phyloP scores from a whole-genome alignment of 2,329 filamentous ascomycete species.

The Corynespora cassiicola region DNA sequence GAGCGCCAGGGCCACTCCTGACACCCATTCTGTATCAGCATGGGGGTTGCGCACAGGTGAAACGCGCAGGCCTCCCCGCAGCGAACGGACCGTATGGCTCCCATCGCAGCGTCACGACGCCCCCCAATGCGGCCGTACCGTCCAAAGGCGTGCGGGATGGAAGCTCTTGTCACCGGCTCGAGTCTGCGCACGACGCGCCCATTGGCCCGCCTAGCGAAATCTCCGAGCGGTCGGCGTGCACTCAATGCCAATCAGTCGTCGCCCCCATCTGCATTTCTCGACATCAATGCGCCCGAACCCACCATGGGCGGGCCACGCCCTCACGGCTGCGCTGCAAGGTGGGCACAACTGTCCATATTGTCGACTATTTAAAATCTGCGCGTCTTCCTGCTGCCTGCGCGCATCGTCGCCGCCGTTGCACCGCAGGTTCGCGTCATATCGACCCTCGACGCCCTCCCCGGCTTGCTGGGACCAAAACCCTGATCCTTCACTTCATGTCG shows the following conservation, averaged over 20 bases:
- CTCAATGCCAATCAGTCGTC: conserved; percentile 29
- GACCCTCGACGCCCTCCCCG: conserved; percentile 19
- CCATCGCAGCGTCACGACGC: conserved; percentile 20
- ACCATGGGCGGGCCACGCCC: conserved; percentile 14
- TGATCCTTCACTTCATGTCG: conserved; percentile 29
- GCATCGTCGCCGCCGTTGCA: conserved; percentile 21
- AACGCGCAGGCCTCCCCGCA: conserved; percentile 26
- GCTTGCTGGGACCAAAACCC: conserved; percentile 4
- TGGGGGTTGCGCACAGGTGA: conserved; percentile 23
- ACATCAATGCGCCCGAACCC: too few species aligned
- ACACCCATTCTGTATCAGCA: conserved; percentile 38
- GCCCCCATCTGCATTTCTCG: conserved; percentile 16
- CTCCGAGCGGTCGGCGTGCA: conserved; percentile 10
- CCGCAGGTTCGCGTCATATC: conserved; percentile 25
- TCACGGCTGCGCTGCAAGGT: conserved; percentile 21
- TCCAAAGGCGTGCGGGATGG: too few species aligned
- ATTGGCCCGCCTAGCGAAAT: conserved; percentile 24
- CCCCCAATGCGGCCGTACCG: too few species aligned
- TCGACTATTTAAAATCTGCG: conserved; percentile 25
- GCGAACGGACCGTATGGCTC: conserved; percentile 23
- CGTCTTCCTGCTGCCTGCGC: conserved; percentile 16
- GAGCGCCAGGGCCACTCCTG: conserved; percentile 37
- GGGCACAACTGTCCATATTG: conserved; percentile 26
- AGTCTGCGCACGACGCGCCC: too few species aligned
- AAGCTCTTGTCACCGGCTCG: too few species aligned